Conservation (phyloP, 139 green algal species). For the Auxenochlorella pyrenoidosa region DNA sequence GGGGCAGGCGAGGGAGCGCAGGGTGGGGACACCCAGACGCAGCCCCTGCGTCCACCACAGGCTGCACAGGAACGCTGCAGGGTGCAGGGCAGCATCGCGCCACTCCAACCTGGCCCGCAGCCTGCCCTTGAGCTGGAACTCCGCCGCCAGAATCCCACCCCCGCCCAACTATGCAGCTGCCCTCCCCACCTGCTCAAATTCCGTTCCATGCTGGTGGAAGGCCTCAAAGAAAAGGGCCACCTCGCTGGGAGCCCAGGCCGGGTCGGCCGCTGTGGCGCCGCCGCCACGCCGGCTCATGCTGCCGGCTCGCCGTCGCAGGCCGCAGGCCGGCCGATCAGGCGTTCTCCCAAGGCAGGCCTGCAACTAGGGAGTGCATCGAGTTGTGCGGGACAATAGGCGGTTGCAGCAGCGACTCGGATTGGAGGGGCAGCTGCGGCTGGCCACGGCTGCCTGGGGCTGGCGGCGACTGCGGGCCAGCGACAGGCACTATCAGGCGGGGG, state of each 20-base stretch:
- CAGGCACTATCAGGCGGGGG: constrained; percentile 4
- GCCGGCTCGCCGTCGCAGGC: neutral
- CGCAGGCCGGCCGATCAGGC: too few relatives aligned
- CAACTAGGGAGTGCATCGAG: too few relatives aligned
- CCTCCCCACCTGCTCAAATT: constrained; percentile 32
- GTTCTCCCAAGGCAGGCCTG: too few relatives aligned
- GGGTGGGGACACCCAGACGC: neutral
- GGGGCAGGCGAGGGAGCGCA: neutral
- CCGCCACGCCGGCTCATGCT: neutral
- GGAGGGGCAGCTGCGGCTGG: too few relatives aligned
- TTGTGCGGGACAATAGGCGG: too few relatives aligned
- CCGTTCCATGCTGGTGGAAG: constrained; percentile 41
- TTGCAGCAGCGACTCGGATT: too few relatives aligned
- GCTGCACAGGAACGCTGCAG: too few relatives aligned
- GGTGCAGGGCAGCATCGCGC: too few relatives aligned
- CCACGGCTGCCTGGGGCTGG: too few relatives aligned
- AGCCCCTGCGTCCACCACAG: neutral
- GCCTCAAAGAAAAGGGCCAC: constrained; percentile 32
- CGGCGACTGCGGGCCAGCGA: neutral
- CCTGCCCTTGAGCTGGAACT: too few relatives aligned
- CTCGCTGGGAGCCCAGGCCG: constrained; percentile 30
- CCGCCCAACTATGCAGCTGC: neutral
- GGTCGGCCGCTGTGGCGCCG: neutral
- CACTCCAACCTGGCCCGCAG: too few relatives aligned
- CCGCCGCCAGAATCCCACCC: neutral